phyloP scores from a whole-genome alignment of 148 eudicot species.

The Amaranthus hypochondriacus region DNA sequence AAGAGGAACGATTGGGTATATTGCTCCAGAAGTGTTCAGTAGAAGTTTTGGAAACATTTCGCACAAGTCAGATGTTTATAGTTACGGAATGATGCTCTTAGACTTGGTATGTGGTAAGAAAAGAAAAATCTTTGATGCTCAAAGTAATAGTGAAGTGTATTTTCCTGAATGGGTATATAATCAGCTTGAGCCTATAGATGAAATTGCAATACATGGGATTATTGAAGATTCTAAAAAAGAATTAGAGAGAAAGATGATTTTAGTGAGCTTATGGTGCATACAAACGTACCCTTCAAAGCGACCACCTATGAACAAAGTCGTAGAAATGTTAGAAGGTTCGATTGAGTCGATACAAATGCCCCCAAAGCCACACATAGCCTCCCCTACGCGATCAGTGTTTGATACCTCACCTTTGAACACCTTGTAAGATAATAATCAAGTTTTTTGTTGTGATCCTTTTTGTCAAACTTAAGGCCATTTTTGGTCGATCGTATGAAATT shows the following conservation, averaged over 20 bases:
- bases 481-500: too few relatives aligned
- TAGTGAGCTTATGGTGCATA: conserved; percentile 1
- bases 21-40: conserved; percentile 16
- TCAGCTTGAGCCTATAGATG: neutral
- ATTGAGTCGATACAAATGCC: neutral
- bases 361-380: neutral
- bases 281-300: neutral
- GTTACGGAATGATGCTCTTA: conserved; percentile 13
- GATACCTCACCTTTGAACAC: neutral
- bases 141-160: conserved; percentile 5
- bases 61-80: conserved; percentile 12
- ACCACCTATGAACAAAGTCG: neutral
- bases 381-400: neutral
- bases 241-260: conserved; percentile 8
- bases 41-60: conserved; percentile 6
- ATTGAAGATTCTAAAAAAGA: neutral
- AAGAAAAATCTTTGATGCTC: neutral
- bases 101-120: conserved; percentile 4
- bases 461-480: too few relatives aligned
- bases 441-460: too few relatives aligned
- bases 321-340: neutral
- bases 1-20: conserved; percentile 14
- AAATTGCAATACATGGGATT: conserved; percentile 2
- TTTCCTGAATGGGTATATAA: conserved; percentile 14
- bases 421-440: neutral